A percentile compares a stretch with the other conserved stretches of the same genome.
Evolutionary conservation across 495 filamentous ascomycete genomes (phyloP).

Genomic region (Aspergillus panamensis): DNA sequence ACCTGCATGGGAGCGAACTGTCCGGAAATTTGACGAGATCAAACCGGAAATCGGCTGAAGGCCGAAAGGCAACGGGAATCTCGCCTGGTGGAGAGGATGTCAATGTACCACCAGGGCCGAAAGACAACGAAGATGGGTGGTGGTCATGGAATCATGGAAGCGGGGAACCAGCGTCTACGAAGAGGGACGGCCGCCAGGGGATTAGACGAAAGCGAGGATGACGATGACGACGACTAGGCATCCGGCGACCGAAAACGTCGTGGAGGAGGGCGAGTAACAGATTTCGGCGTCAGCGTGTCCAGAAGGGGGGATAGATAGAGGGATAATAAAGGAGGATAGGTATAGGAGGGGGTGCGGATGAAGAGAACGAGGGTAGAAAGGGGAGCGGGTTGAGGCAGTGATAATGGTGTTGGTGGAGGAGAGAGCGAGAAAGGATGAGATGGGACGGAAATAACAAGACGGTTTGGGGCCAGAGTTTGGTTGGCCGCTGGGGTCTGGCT

Average conservation of each 20-base stretch:
- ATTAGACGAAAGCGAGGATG: constrained; percentile 17
- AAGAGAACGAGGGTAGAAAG: background rate
- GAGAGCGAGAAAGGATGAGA: constrained; percentile 12
- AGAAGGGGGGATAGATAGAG: constrained; percentile 4
- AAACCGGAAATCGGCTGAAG: constrained; percentile 29
- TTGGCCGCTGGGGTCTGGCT: constrained; percentile 5
- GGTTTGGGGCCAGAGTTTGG: constrained; percentile 8
- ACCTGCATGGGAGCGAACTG: constrained; percentile 46
- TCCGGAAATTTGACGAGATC: constrained; percentile 26
- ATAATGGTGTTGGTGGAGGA: constrained; percentile 1
- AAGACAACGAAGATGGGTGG: constrained; percentile 27
- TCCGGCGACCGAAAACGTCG: constrained; percentile 23
- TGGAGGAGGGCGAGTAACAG: constrained; percentile 7
- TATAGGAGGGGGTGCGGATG: background rate
- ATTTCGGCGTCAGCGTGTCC: background rate
- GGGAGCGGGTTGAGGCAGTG: background rate
- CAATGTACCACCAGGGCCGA: constrained; percentile 41
- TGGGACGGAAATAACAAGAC: constrained; percentile 18
- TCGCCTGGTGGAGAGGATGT: constrained; percentile 32
- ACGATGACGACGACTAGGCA: constrained; percentile 27
- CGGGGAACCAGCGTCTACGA: constrained; percentile 31
- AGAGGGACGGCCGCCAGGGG: constrained; percentile 21
- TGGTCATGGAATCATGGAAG: constrained; percentile 42
- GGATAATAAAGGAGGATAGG: background rate
- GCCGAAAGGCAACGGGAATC: constrained; percentile 23